phyloP scores from a whole-genome alignment of 805 yeast genomes.

The Kluyveromyces wickerhamii region DNA sequence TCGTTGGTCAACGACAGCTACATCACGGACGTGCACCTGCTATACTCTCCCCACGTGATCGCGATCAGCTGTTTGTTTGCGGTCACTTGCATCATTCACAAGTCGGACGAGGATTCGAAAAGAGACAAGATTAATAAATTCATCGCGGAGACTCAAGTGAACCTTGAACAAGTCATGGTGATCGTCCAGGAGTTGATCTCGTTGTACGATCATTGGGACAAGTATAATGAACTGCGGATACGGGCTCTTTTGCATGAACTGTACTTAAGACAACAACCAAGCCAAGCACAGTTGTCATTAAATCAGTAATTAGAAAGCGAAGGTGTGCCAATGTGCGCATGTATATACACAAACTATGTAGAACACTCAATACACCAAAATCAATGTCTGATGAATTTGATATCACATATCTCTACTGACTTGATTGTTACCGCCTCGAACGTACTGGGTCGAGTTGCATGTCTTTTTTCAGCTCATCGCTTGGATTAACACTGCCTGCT shows the following conservation, averaged over 20 bases:
- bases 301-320: no score
- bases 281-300: no score
- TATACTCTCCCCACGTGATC: conserved; percentile 84
- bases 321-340: no score
- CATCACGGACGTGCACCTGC: conserved; percentile 74
- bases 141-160: conserved; percentile 67
- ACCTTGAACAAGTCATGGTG: conserved; percentile 68
- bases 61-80: conserved; percentile 79
- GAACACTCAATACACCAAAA: no score
- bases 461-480: no score
- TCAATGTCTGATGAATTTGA: no score
- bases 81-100: conserved; percentile 37
- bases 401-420: no score
- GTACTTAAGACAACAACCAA: conserved; percentile 13
- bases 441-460: no score
- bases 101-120: conserved; percentile 7
- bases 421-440: no score
- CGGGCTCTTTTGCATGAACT: conserved; percentile 31
- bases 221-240: conserved; percentile 63
- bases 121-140: conserved; percentile 33
- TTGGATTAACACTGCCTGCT: no score
- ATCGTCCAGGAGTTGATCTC: conserved; percentile 79
- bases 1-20: conserved; percentile 83
- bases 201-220: conserved; percentile 78
- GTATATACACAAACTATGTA: no score